A percentile compares a stretch with the other conserved stretches of the same genome.
These are phyloP conservation scores for Choanephora cucurbitarum DNA, from an alignment of 371 early-diverging fungal genomes.

Conservation along the genomic window DNA sequence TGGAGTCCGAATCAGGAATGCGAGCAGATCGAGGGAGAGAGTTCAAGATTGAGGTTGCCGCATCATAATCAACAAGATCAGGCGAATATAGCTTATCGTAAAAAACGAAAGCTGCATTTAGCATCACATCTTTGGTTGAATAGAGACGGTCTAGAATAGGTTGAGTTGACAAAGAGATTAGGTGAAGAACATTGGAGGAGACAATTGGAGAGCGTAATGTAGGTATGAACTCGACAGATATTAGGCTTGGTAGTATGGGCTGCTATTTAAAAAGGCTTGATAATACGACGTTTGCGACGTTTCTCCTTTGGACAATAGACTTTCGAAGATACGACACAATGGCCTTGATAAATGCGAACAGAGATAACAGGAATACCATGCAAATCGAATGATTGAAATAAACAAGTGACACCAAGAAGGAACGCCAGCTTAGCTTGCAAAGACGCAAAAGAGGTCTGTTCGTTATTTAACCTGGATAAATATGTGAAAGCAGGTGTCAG, in stretches of 20 bases:
- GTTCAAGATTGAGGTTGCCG: too few relatives aligned
- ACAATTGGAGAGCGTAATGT: not conserved
- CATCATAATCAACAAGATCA: too few relatives aligned
- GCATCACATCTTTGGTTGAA: too few relatives aligned
- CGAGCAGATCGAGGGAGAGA: too few relatives aligned
- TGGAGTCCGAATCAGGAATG: too few relatives aligned
- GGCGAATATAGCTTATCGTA: too few relatives aligned
- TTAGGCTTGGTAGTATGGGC: not conserved
- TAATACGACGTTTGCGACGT: constrained; percentile 1
- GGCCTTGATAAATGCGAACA: not conserved
- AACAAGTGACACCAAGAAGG: constrained; percentile 4
- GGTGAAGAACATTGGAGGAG: not conserved
- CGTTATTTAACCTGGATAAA: not conserved
- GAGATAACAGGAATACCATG: not conserved
- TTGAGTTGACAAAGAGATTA: constrained; percentile 5
- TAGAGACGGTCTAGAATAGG: too few relatives aligned
- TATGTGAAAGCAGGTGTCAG: constrained; percentile 1
- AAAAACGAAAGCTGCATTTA: too few relatives aligned
- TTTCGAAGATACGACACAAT: not conserved
- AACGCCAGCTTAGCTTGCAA: constrained; percentile 7
- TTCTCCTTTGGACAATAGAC: constrained; percentile 9
- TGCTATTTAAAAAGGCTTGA: constrained; percentile 3
- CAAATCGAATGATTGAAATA: constrained; percentile 1
- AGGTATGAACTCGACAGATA: constrained; percentile 1
- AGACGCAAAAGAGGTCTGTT: not conserved